Percentiles rank a stretch among this genome's conserved stretches.
Conservation (phyloP, 2,329 filamentous ascomycete species). For the Dryadomyces quercivorus region DNA sequence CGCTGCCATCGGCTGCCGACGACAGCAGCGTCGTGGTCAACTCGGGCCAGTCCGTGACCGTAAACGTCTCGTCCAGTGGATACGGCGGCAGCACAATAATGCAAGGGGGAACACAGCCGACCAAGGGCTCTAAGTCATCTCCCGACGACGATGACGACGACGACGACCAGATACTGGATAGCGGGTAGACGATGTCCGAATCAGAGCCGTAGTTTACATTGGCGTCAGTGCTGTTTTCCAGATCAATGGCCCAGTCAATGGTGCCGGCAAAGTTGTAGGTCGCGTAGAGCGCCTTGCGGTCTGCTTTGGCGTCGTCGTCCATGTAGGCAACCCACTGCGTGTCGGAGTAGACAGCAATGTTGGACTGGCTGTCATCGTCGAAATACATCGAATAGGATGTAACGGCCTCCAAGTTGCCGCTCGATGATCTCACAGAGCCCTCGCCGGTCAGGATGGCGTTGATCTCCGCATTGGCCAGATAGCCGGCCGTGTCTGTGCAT, state of each 20-base stretch:
- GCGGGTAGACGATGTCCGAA: neutral
- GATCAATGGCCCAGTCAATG: constrained; percentile 16
- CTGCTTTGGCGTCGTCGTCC: constrained; percentile 8
- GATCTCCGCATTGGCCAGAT: constrained; percentile 27
- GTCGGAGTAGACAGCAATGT: constrained; percentile 9
- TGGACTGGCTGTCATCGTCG: constrained; percentile 8
- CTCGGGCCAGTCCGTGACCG: neutral
- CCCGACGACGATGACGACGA: neutral
- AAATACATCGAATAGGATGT: neutral
- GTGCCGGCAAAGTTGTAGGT: constrained; percentile 11
- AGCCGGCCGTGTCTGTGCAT: constrained; percentile 25
- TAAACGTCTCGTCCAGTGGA: neutral
- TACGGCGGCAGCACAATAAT: neutral
- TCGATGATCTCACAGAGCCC: neutral
- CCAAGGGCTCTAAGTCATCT: neutral
- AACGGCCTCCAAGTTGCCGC: neutral
- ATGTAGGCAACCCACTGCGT: constrained; percentile 13
- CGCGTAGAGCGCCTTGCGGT: constrained; percentile 7
- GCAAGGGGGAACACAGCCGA: neutral
- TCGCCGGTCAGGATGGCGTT: constrained; percentile 1
- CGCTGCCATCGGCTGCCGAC: neutral
- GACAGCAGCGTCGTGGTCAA: neutral
- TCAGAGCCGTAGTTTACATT: neutral
- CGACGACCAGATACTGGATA: neutral
- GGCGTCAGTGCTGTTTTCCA: constrained; percentile 6